Evolutionary conservation across 2,329 filamentous ascomycete genomes (phyloP).

Genomic region (Magnaporthales sp.): DNA sequence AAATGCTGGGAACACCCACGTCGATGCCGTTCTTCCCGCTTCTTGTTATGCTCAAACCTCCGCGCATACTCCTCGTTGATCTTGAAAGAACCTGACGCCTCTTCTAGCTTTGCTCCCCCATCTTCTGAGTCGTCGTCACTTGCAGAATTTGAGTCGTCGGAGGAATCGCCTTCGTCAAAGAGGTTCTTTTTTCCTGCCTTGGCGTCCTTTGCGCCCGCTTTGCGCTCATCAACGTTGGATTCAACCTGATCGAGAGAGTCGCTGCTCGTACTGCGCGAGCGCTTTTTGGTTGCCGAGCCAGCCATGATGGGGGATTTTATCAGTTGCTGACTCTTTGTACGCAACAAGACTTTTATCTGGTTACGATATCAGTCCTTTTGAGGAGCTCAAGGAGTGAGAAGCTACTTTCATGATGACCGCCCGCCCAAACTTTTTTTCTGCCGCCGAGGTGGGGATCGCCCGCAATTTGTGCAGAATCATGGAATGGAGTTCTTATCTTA

Average conservation of each 20-base stretch:
- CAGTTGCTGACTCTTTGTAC: background rate
- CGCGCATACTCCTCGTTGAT: slow-evolving; percentile 87
- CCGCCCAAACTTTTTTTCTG: slow-evolving; percentile 5
- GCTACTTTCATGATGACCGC: background rate
- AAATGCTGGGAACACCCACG: slow-evolving; percentile 34
- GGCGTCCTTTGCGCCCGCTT: slow-evolving; percentile 11
- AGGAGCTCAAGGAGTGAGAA: background rate
- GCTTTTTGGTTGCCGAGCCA: background rate
- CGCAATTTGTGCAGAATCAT: background rate
- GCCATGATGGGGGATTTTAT: background rate
- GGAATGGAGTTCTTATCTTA: background rate
- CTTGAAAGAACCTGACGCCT: slow-evolving; percentile 44
- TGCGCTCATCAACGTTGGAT: background rate
- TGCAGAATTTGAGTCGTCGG: slow-evolving; percentile 27
- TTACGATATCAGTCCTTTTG: background rate
- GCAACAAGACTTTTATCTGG: background rate
- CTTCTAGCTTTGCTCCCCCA: slow-evolving; percentile 24
- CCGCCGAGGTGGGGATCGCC: background rate
- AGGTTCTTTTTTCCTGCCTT: slow-evolving; percentile 34
- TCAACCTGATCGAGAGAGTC: slow-evolving; percentile 8
- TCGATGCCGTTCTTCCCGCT: slow-evolving; percentile 75
- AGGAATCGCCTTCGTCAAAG: slow-evolving; percentile 40
- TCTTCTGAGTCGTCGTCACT: slow-evolving; percentile 33
- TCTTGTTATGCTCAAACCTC: slow-evolving; percentile 95
- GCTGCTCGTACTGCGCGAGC: background rate